These are phyloP conservation scores for Ganoderma multipileum DNA, from an alignment of 1,284 basidiomycete genomes.

Conservation along the genomic window DNA sequence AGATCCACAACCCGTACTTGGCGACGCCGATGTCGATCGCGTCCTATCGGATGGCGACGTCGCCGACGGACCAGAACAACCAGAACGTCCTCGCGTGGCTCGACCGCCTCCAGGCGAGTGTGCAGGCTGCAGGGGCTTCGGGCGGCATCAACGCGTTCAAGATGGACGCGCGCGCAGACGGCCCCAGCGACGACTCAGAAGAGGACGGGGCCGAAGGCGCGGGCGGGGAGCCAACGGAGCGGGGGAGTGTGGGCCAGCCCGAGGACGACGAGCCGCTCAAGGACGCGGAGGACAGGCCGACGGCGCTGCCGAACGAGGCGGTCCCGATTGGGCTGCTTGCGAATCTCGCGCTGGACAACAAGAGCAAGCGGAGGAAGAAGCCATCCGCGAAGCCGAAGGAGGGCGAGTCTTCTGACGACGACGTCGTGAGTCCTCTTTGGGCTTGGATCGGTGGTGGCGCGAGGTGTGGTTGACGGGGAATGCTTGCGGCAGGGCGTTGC, in stretches of 20 bases:
- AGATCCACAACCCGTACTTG: constrained; percentile 81
- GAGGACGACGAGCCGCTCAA: constrained; percentile 39
- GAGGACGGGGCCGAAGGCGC: constrained; percentile 31
- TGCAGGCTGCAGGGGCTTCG: constrained; percentile 39
- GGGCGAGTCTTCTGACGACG: constrained; percentile 59
- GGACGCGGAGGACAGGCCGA: constrained; percentile 50
- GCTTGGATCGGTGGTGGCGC: background rate
- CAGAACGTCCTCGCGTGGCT: constrained; percentile 77
- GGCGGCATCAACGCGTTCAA: constrained; percentile 49
- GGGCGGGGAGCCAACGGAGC: constrained; percentile 37
- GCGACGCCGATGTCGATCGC: constrained; percentile 80
- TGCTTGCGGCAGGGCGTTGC: constrained; percentile 62
- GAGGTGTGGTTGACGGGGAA: constrained; percentile 2
- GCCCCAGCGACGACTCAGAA: constrained; percentile 34
- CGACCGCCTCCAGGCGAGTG: constrained; percentile 51
- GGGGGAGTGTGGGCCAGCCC: constrained; percentile 33
- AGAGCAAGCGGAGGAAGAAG: constrained; percentile 45
- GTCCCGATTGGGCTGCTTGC: constrained; percentile 80
- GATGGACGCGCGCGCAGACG: constrained; percentile 43
- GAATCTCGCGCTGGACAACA: constrained; percentile 67
- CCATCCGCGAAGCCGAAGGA: constrained; percentile 42
- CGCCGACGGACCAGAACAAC: constrained; percentile 73
- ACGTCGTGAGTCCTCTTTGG: constrained; percentile 56
- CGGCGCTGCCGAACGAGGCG: constrained; percentile 65
- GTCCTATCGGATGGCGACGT: constrained; percentile 76